These are phyloP conservation scores for Parietaria judaica DNA, from an alignment of 306 rosid species.

Conservation along the genomic window DNA sequence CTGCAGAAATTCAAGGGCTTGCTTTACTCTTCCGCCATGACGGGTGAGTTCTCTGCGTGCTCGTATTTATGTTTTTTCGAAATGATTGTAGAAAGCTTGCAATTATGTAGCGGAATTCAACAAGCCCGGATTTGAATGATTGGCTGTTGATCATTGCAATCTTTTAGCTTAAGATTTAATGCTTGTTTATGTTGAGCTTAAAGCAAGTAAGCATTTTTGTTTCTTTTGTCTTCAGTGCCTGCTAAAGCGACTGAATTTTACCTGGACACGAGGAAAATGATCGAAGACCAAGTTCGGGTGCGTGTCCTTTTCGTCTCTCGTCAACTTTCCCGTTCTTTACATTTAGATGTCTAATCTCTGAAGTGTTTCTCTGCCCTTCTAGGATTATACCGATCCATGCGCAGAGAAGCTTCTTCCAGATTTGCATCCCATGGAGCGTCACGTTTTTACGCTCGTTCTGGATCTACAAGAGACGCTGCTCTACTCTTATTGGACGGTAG, in stretches of 20 bases:
- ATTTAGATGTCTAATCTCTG: constrained; percentile 13
- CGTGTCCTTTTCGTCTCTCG: constrained; percentile 15
- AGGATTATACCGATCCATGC: constrained; percentile 85
- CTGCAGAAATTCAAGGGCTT: constrained; percentile 65
- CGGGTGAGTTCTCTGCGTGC: constrained; percentile 35
- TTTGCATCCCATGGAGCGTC: constrained; percentile 72
- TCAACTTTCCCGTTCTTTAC: neutral
- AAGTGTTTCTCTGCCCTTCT: constrained; percentile 16
- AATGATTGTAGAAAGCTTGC: neutral
- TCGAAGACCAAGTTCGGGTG: constrained; percentile 82
- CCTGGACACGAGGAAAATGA: constrained; percentile 66
- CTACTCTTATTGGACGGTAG: constrained; percentile 90
- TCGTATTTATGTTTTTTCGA: neutral
- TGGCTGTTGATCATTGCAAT: neutral
- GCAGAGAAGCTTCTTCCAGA: constrained; percentile 98
- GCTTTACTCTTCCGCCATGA: constrained; percentile 47
- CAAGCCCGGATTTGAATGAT: no score
- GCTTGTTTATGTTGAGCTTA: neutral
- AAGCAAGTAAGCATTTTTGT: neutral
- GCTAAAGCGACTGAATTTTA: constrained; percentile 69
- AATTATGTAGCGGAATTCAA: no score
- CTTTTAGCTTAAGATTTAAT: neutral
- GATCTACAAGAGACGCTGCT: constrained; percentile 92
- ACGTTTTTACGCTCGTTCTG: constrained; percentile 87
- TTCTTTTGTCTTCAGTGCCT: constrained; percentile 50